phyloP scores from a whole-genome alignment of 2,329 filamentous ascomycete genomes.

The Periconia sp. region DNA sequence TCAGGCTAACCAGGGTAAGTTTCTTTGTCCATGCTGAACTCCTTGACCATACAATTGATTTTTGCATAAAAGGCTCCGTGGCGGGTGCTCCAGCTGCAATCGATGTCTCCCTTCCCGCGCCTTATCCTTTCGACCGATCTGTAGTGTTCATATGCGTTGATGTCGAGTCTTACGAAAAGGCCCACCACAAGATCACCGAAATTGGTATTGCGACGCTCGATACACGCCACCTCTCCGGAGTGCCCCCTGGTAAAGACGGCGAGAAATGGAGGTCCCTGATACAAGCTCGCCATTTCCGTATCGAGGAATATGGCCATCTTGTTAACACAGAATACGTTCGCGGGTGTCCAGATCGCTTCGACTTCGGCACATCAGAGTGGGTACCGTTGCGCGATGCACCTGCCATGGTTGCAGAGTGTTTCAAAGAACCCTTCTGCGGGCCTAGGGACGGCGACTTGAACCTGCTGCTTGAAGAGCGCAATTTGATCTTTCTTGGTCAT shows the following conservation, averaged over 20 bases:
- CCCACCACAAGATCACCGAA: slow-evolving; percentile 72
- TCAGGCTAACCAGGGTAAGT: slow-evolving; percentile 24
- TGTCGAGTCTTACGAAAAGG: slow-evolving; percentile 75
- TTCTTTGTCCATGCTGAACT: neutral
- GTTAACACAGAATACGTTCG: slow-evolving; percentile 68
- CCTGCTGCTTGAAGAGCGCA: slow-evolving; percentile 47
- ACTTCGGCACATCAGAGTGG: slow-evolving; percentile 69
- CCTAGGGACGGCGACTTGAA: slow-evolving; percentile 5
- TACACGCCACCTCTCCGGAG: slow-evolving; percentile 58
- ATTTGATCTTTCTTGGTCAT: slow-evolving; percentile 79
- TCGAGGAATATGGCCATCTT: slow-evolving; percentile 67
- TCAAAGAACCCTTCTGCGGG: slow-evolving; percentile 57
- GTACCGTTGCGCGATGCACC: slow-evolving; percentile 51
- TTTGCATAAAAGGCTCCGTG: neutral
- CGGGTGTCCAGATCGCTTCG: slow-evolving; percentile 73
- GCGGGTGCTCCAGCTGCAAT: slow-evolving; percentile 11
- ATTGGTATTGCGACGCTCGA: slow-evolving; percentile 83
- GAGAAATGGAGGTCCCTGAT: slow-evolving; percentile 69
- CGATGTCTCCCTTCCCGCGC: slow-evolving; percentile 18
- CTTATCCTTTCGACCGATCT: slow-evolving; percentile 48
- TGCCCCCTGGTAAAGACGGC: slow-evolving; percentile 64
- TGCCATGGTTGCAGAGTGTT: slow-evolving; percentile 54
- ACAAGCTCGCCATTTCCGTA: slow-evolving; percentile 72
- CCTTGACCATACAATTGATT: neutral
- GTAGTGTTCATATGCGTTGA: slow-evolving; percentile 77